phyloP scores from a whole-genome alignment of 768 basidiomycete species.

The Gymnopilus junonius region DNA sequence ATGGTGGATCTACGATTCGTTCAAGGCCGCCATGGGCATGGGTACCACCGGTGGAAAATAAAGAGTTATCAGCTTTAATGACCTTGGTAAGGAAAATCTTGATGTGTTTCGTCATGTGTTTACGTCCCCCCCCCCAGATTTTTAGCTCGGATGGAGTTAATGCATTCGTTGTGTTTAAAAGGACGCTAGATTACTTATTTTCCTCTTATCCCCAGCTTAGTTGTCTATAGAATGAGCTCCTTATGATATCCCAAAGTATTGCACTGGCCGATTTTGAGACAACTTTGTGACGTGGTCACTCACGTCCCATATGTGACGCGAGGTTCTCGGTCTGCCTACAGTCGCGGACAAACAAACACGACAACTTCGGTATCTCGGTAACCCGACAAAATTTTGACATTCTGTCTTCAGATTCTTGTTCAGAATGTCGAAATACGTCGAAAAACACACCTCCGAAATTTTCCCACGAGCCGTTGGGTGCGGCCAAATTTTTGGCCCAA shows the following conservation, averaged over 20 bases:
- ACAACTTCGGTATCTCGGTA: no score
- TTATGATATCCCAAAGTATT: conserved; percentile 12
- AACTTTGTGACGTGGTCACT: background rate
- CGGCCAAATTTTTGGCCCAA: no score
- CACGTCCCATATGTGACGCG: no score
- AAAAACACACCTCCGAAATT: no score
- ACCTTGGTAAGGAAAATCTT: conserved; percentile 9
- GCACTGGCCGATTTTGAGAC: background rate
- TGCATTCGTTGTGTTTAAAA: conserved; percentile 22
- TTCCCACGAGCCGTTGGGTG: no score
- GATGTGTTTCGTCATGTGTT: background rate
- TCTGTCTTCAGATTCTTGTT: no score
- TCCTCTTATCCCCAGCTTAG: conserved; percentile 15
- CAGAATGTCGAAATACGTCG: no score
- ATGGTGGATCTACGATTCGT: conserved; percentile 93
- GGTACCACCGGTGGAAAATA: conserved; percentile 91
- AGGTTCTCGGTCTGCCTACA: no score
- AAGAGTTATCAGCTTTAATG: conserved; percentile 18
- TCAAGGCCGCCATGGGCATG: conserved; percentile 84
- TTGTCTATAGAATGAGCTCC: conserved; percentile 19
- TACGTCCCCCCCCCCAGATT: background rate
- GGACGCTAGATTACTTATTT: conserved; percentile 28
- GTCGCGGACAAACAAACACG: no score
- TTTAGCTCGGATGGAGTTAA: conserved; percentile 11
- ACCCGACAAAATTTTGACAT: no score